phyloP scores from a whole-genome alignment of 306 rosid genomes.

The Astragalus membranaceus region DNA sequence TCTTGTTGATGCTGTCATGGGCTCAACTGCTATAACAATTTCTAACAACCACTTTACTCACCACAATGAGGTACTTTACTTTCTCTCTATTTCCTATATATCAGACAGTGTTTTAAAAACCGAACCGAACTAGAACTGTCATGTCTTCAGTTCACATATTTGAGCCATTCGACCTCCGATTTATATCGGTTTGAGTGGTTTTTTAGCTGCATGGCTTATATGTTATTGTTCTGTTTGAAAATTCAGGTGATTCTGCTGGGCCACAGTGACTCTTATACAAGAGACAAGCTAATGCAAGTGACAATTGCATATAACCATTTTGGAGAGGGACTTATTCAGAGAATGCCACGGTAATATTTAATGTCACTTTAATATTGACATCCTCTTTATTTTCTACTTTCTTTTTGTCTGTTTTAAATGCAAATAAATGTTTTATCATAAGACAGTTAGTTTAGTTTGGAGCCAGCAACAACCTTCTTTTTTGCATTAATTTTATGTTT shows the following conservation, averaged over 20 bases:
- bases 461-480: constrained; percentile 4
- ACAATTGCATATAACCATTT: constrained; percentile 98
- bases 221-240: constrained; percentile 16
- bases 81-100: neutral
- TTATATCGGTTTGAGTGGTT: no score
- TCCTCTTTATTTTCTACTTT: neutral
- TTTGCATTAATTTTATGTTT: constrained; percentile 22
- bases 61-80: constrained; percentile 78
- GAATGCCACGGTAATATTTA: constrained; percentile 88
- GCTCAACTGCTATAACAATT: constrained; percentile 88
- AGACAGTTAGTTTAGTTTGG: constrained; percentile 9
- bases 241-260: constrained; percentile 92
- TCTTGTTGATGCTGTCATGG: constrained; percentile 95
- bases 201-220: neutral
- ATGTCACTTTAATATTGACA: constrained; percentile 11
- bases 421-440: constrained; percentile 2
- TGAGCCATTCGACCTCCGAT: no score
- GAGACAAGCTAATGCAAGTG: constrained; percentile 96
- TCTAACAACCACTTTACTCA: constrained; percentile 97
- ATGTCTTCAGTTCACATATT: no score
- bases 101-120: no score
- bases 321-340: constrained; percentile 96
- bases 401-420: constrained; percentile 11
- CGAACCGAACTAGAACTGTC: no score
- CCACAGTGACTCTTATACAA: constrained; percentile 85